Percentiles rank a stretch among this genome's conserved stretches.
phyloP scores from a whole-genome alignment of 2,329 filamentous ascomycete genomes.

The Beauveria rudraprayagi region DNA sequence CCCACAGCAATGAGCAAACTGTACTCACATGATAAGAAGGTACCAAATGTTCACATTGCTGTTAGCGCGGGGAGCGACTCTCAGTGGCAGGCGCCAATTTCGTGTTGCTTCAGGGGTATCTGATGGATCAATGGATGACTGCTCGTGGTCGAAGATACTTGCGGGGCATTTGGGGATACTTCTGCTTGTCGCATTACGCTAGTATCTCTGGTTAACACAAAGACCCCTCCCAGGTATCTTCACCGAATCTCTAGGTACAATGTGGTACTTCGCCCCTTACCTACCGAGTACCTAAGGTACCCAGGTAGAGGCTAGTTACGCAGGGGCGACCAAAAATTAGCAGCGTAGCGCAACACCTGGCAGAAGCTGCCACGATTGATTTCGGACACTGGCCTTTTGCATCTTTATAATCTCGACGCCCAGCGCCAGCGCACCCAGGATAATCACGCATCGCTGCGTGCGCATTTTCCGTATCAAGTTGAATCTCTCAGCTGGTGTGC shows the following conservation, averaged over 20 bases:
- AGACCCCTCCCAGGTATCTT: background rate
- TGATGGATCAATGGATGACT: background rate
- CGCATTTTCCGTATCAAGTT: background rate
- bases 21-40: background rate
- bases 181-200: background rate
- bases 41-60: background rate
- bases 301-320: background rate
- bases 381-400: background rate
- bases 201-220: background rate
- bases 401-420: constrained; percentile 3
- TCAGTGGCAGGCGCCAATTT: constrained; percentile 5
- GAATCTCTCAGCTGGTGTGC: background rate
- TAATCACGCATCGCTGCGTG: background rate
- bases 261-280: no score
- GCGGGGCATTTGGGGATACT: background rate
- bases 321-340: background rate
- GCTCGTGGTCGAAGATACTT: background rate
- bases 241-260: background rate
- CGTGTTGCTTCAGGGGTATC: constrained; percentile 8
- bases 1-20: background rate
- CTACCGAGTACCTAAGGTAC: no score
- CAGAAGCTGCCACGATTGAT: constrained; percentile 11
- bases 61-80: background rate
- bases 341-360: constrained; percentile 5
- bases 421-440: background rate